Conservation (phyloP, 2,329 filamentous ascomycete species). For the Fusarium beomiforme region DNA sequence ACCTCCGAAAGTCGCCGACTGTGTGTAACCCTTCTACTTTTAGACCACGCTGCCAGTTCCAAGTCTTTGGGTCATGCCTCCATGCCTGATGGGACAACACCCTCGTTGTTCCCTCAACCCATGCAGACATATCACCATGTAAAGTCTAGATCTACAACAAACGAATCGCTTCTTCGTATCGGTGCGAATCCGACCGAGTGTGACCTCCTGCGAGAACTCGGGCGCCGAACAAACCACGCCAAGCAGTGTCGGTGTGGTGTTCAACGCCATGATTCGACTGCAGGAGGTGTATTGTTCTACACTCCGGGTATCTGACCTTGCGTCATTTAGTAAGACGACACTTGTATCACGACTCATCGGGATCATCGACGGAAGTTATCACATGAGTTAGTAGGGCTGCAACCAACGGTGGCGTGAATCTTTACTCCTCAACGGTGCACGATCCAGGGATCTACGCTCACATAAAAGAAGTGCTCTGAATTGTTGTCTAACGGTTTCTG, state of each 20-base stretch:
- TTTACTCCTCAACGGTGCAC: not conserved
- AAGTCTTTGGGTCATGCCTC: not conserved
- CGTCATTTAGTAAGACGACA: not conserved
- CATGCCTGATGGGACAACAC: not conserved
- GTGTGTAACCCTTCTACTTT: not conserved
- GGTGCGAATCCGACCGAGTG: not conserved
- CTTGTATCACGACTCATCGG: not conserved
- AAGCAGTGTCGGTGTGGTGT: constrained; percentile 2
- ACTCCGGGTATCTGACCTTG: not conserved
- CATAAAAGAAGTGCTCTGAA: not conserved
- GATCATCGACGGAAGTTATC: not conserved
- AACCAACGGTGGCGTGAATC: constrained; percentile 10
- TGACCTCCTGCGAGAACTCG: not conserved
- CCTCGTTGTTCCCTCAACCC: not conserved
- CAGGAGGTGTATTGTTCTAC: not conserved
- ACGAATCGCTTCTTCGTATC: not conserved
- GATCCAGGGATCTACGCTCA: not conserved
- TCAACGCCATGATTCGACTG: not conserved
- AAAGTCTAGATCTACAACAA: not conserved
- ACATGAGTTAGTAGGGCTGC: not conserved
- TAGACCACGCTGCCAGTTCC: not conserved
- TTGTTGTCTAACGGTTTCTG: not conserved
- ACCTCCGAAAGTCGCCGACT: not conserved
- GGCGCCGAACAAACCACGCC: not conserved
- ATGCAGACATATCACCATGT: not conserved